Evolutionary conservation across 805 yeast species (phyloP).

Genomic region (Metschnikowia bowlesiae): DNA sequence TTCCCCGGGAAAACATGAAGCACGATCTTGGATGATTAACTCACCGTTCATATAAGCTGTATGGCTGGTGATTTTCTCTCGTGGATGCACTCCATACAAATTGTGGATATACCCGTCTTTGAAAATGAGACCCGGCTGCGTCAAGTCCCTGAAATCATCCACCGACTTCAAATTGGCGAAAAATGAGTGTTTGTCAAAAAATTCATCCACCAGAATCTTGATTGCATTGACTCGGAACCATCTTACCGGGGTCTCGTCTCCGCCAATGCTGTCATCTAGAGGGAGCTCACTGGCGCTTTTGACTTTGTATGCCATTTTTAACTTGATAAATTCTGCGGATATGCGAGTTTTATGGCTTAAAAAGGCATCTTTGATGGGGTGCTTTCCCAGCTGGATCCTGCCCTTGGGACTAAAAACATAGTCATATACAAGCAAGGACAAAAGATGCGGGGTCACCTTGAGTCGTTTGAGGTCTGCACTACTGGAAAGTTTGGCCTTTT

Average conservation of each 20-base stretch:
- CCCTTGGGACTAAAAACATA: constrained; percentile 69
- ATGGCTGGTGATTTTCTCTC: constrained; percentile 63
- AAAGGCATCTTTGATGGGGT: constrained; percentile 77
- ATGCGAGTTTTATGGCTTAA: constrained; percentile 75
- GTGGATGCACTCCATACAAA: constrained; percentile 78
- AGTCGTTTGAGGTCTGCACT: constrained; percentile 35
- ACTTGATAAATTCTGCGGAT: constrained; percentile 73
- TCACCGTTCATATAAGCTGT: constrained; percentile 69
- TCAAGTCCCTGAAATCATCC: constrained; percentile 38
- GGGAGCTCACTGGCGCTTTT: constrained; percentile 47
- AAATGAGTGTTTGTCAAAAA: constrained; percentile 32
- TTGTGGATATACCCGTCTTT: constrained; percentile 70
- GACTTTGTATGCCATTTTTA: constrained; percentile 70
- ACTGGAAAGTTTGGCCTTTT: constrained; percentile 60
- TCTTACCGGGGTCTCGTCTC: constrained; percentile 67
- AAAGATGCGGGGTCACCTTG: constrained; percentile 49
- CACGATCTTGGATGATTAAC: constrained; percentile 89
- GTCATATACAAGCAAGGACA: constrained; percentile 74
- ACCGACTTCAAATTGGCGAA: constrained; percentile 47
- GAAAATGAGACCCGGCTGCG: constrained; percentile 55
- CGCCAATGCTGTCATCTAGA: constrained; percentile 37
- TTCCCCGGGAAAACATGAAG: constrained; percentile 93
- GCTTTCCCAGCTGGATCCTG: constrained; percentile 84
- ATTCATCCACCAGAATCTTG: constrained; percentile 38
- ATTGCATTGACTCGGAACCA: constrained; percentile 78